A percentile compares a stretch with the other conserved stretches of the same genome.
Evolutionary conservation across 2,329 filamentous ascomycete genomes (phyloP).

Genomic region (Diaporthe batatas): DNA sequence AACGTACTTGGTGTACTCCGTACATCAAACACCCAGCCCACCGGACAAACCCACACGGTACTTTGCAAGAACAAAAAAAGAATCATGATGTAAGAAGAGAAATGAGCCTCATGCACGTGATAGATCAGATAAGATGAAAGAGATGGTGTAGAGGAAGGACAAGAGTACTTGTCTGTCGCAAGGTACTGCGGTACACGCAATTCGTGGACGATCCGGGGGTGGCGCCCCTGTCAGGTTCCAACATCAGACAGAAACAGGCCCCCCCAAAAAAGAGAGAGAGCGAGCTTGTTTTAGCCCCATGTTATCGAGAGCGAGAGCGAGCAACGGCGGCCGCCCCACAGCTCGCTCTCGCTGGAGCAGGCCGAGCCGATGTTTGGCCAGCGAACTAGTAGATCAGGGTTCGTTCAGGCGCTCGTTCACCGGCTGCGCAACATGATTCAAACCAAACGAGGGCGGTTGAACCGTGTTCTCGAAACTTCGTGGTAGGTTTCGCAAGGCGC

Average conservation of each 20-base stretch:
- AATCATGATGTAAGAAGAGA: not conserved
- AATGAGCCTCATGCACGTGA: conserved; percentile 4
- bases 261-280: conserved; percentile 8
- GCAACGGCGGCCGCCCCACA: not conserved
- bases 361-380: conserved; percentile 20
- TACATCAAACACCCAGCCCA: not conserved
- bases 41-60: not conserved
- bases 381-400: conserved; percentile 20
- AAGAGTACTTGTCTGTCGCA: not conserved
- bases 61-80: not conserved
- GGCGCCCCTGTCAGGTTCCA: conserved; percentile 18
- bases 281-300: conserved; percentile 18
- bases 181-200: conserved; percentile 10
- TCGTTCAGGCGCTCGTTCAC: not conserved
- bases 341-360: conserved; percentile 17
- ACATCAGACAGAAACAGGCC: conserved; percentile 26
- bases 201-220: conserved; percentile 17
- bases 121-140: conserved; percentile 26
- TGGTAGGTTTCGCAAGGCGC: conserved; percentile 1
- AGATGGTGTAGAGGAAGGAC: not conserved
- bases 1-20: not conserved
- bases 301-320: conserved; percentile 32
- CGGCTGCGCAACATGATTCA: not conserved
- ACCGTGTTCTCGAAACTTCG: not conserved
- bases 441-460: conserved; percentile 5